A percentile compares a stretch with the other conserved stretches of the same genome.
Evolutionary conservation across 1,284 basidiomycete genomes (phyloP).

Genomic region (Xerocomus nothofagi): DNA sequence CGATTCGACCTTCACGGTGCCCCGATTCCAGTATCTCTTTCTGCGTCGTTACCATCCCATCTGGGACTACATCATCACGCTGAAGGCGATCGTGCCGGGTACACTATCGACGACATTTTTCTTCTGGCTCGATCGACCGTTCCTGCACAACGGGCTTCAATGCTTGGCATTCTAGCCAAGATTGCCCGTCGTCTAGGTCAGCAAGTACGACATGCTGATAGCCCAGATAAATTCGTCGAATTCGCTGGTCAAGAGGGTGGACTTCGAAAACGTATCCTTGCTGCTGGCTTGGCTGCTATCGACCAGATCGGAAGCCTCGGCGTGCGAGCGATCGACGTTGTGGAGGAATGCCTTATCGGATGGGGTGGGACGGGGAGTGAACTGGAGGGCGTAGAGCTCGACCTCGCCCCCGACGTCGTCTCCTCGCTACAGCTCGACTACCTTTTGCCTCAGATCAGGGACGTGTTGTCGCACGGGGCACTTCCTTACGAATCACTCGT

Average conservation of each 20-base stretch:
- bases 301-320: constrained; percentile 68
- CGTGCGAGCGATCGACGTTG: constrained; percentile 61
- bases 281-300: constrained; percentile 64
- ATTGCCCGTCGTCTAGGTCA: constrained; percentile 49
- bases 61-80: constrained; percentile 91
- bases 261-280: constrained; percentile 56
- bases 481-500: constrained; percentile 49
- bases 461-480: constrained; percentile 40
- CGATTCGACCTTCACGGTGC: constrained; percentile 78
- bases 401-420: constrained; percentile 32
- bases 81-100: constrained; percentile 77
- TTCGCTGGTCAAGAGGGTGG: constrained; percentile 47
- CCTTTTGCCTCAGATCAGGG: constrained; percentile 53
- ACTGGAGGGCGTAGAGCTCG: constrained; percentile 50
- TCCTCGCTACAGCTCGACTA: constrained; percentile 53
- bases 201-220: constrained; percentile 29
- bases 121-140: constrained; percentile 81
- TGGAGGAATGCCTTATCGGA: constrained; percentile 68
- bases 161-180: constrained; percentile 73
- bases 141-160: constrained; percentile 79
- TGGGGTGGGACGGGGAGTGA: constrained; percentile 48
- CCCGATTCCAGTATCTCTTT: constrained; percentile 54
- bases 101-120: constrained; percentile 87
- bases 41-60: constrained; percentile 68
- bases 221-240: constrained; percentile 38